Percentiles rank a stretch among this genome's conserved stretches.
Conservation (phyloP, 805 yeast species). For the Brettanomyces sp. region DNA sequence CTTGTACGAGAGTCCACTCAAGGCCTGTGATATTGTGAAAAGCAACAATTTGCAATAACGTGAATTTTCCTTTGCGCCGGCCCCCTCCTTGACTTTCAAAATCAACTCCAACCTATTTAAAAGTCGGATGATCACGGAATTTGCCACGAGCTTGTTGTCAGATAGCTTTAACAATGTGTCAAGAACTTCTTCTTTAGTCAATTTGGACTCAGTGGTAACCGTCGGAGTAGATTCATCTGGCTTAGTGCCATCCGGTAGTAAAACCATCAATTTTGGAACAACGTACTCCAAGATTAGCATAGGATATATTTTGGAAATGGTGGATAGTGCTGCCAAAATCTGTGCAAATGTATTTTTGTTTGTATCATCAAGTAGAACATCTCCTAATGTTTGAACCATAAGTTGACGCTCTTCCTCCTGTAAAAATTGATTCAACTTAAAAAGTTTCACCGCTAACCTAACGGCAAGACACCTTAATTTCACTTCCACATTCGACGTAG, state of each 20-base stretch:
- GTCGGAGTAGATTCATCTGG: background rate
- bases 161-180: conserved; percentile 29
- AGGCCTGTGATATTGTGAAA: conserved; percentile 5
- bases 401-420: conserved; percentile 44
- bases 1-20: conserved; percentile 8
- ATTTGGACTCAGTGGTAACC: background rate
- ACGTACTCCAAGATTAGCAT: conserved; percentile 40
- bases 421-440: conserved; percentile 41
- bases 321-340: conserved; percentile 45
- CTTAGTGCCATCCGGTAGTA: conserved; percentile 33
- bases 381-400: conserved; percentile 57
- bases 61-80: background rate
- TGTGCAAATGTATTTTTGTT: conserved; percentile 45
- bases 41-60: conserved; percentile 1
- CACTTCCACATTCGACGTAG: conserved; percentile 59
- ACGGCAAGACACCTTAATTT: conserved; percentile 60
- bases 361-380: conserved; percentile 37
- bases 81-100: too few species aligned
- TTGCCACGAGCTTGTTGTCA: conserved; percentile 34
- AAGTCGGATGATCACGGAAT: conserved; percentile 33
- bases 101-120: conserved; percentile 24
- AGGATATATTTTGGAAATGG: conserved; percentile 30
- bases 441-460: conserved; percentile 51
- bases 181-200: conserved; percentile 24
- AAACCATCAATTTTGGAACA: conserved; percentile 40